Percentiles rank a stretch among this genome's conserved stretches.
phyloP scores from a whole-genome alignment of 2,329 filamentous ascomycete genomes.

The Scorias spongiosa region DNA sequence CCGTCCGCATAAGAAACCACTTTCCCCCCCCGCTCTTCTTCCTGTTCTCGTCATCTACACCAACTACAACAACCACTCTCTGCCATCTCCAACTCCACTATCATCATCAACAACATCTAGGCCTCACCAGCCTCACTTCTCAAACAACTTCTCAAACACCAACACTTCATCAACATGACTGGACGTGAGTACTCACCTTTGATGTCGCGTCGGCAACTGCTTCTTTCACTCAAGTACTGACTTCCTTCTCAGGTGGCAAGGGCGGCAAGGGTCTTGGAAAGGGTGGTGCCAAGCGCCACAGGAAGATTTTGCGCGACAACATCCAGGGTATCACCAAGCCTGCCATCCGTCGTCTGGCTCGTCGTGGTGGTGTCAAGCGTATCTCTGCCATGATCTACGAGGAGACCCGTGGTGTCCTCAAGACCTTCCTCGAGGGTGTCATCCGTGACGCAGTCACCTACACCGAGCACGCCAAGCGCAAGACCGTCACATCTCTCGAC shows the following conservation, averaged over 20 bases:
- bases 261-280: conserved; percentile 96
- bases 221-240: conserved; percentile 11
- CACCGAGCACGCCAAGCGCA: conserved; percentile 71
- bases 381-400: conserved; percentile 92
- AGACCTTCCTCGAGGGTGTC: conserved; percentile 71
- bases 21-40: not conserved
- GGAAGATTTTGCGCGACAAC: conserved; percentile 99
- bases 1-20: not conserved
- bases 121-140: conserved; percentile 2
- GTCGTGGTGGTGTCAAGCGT: conserved; percentile 99
- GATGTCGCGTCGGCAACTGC: conserved; percentile 2
- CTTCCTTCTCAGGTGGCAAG: conserved; percentile 55
- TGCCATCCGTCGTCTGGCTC: conserved; percentile 93
- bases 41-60: conserved; percentile 6
- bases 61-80: conserved; percentile 10
- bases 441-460: conserved; percentile 69
- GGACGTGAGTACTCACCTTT: conserved; percentile 28
- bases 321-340: conserved; percentile 99
- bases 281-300: conserved; percentile 96
- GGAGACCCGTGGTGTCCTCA: conserved; percentile 67
- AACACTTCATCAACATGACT: conserved; percentile 32
- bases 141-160: conserved; percentile 5
- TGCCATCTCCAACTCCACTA: conserved; percentile 7
- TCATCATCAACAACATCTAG: conserved; percentile 10
- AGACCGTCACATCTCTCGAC: conserved; percentile 50